Evolutionary conservation across 345 rosid species (phyloP).

Genomic region (Salix brachista): DNA sequence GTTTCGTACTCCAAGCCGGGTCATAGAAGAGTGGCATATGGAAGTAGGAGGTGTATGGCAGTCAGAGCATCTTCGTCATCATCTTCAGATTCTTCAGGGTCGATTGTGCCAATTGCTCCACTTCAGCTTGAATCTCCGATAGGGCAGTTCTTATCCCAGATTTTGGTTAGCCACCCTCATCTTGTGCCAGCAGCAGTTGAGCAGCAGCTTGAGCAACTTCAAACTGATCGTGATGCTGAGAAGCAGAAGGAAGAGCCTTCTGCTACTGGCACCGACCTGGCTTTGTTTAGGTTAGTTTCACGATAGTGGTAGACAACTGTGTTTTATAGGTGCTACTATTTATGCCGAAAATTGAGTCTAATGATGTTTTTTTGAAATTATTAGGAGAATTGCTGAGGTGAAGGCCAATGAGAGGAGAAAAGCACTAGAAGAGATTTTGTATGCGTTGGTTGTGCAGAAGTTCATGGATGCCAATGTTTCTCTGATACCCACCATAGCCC

Average conservation of each 20-base stretch:
- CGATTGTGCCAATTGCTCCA: constrained; percentile 57
- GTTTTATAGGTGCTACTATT: neutral
- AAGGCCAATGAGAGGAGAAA: constrained; percentile 82
- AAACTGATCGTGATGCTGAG: constrained; percentile 71
- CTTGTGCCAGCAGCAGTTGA: constrained; percentile 95
- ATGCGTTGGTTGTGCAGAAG: constrained; percentile 83
- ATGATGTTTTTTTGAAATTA: neutral
- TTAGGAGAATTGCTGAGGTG: constrained; percentile 93
- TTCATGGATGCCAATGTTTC: constrained; percentile 90
- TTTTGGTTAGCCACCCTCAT: constrained; percentile 81
- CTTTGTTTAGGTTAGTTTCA: constrained; percentile 65
- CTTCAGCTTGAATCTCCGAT: constrained; percentile 81
- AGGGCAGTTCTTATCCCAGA: constrained; percentile 90
- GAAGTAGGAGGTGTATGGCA: constrained; percentile 38
- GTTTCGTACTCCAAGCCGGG: constrained; percentile 26
- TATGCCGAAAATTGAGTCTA: neutral
- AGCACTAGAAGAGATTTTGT: constrained; percentile 80
- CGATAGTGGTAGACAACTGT: neutral
- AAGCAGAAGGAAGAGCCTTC: constrained; percentile 58
- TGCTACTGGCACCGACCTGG: constrained; percentile 67
- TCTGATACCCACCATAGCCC: constrained; percentile 55
- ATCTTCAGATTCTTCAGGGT: constrained; percentile 47
- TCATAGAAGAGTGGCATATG: constrained; percentile 23
- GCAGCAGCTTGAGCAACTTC: constrained; percentile 94
- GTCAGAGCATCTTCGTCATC: constrained; percentile 47